A percentile compares a stretch with the other conserved stretches of the same genome.
Evolutionary conservation across 2,329 filamentous ascomycete species (phyloP).

Genomic region (Botrytis fragariae): DNA sequence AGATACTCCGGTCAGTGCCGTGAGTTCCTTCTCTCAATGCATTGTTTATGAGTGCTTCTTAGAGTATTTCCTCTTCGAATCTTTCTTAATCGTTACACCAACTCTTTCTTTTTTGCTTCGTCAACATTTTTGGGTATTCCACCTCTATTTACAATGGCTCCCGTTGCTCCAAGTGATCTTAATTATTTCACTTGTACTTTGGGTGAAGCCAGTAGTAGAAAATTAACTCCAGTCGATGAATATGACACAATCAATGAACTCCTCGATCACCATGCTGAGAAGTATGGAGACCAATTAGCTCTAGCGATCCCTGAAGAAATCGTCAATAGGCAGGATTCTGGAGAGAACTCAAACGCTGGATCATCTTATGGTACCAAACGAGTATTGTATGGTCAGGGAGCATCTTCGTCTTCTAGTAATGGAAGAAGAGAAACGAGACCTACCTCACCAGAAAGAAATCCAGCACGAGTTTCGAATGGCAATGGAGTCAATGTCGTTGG

Average conservation of each 20-base stretch:
- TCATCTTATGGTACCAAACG: neutral
- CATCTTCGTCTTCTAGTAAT: neutral
- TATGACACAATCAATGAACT: slow-evolving; percentile 51
- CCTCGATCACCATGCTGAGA: slow-evolving; percentile 40
- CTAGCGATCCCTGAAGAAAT: neutral
- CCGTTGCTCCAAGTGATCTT: neutral
- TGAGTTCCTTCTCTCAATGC: neutral
- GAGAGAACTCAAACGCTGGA: neutral
- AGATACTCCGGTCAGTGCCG: neutral
- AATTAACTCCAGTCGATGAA: slow-evolving; percentile 46
- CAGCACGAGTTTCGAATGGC: neutral
- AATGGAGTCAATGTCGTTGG: neutral
- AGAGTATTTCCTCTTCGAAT: neutral
- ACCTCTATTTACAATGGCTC: neutral
- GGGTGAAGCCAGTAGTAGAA: slow-evolving; percentile 45
- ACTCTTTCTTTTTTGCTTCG: neutral
- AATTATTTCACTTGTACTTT: slow-evolving; percentile 60
- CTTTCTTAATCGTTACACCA: neutral
- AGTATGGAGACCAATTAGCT: slow-evolving; percentile 3
- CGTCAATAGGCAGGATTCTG: neutral
- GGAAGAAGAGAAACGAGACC: too few species aligned
- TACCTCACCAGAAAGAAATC: neutral
- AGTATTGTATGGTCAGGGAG: neutral
- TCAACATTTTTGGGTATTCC: neutral
- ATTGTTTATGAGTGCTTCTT: neutral